phyloP scores from a whole-genome alignment of 75 land plant species.

The Picea sitchensis region DNA sequence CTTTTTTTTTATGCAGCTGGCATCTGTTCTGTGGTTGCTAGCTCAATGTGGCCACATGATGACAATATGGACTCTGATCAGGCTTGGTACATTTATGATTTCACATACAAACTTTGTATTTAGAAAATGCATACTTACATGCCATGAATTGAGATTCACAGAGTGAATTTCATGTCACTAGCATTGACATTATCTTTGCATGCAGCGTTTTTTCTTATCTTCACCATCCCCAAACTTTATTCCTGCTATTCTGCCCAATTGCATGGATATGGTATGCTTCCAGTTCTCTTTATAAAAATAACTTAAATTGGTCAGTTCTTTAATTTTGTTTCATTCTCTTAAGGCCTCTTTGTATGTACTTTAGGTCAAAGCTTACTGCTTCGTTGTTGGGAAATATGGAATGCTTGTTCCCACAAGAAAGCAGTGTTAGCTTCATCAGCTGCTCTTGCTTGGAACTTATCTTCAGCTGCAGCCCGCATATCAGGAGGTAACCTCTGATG shows the following conservation, averaged over 20 bases:
- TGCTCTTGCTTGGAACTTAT: slow-evolving; percentile 12
- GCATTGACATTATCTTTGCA: not conserved
- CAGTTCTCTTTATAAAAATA: not conserved
- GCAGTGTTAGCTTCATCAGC: not conserved
- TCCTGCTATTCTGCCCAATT: slow-evolving; percentile 55
- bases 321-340: not conserved
- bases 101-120: not conserved
- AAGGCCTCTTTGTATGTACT: not conserved
- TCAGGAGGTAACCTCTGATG: slow-evolving; percentile 1
- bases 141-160: not conserved
- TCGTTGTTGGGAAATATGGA: slow-evolving; percentile 5
- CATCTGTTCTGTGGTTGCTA: slow-evolving; percentile 57
- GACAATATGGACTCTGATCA: slow-evolving; percentile 64
- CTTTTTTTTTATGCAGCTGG: slow-evolving; percentile 41
- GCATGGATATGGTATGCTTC: slow-evolving; percentile 45
- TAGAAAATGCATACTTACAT: not conserved
- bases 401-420: slow-evolving; percentile 12
- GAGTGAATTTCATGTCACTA: not conserved
- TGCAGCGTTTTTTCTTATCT: slow-evolving; percentile 71
- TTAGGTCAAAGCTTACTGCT: slow-evolving; percentile 6
- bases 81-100: slow-evolving; percentile 35
- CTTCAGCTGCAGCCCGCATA: slow-evolving; percentile 1
- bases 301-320: no score
- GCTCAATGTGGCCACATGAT: slow-evolving; percentile 64
- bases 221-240: slow-evolving; percentile 61